phyloP scores from a whole-genome alignment of 257 asterid genomes.

The Solanum clarkiae region DNA sequence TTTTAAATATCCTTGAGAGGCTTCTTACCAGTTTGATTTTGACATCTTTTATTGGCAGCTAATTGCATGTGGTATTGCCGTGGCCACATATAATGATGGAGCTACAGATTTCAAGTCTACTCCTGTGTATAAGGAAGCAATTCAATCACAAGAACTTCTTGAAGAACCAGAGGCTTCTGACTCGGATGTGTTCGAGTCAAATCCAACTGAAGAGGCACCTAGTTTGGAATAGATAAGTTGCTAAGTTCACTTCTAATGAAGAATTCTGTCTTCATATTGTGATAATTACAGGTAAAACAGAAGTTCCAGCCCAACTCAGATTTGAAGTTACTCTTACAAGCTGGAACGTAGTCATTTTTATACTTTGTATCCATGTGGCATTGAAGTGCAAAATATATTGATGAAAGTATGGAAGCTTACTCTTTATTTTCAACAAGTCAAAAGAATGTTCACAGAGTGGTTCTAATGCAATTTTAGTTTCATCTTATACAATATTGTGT shows the following conservation, averaged over 20 bases:
- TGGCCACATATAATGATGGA: slow-evolving; percentile 68
- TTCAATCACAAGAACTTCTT: slow-evolving; percentile 61
- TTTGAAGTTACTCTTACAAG: background rate
- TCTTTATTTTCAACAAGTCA: background rate
- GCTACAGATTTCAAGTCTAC: slow-evolving; percentile 92
- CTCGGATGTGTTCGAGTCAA: slow-evolving; percentile 77
- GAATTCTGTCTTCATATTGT: background rate
- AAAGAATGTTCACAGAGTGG: background rate
- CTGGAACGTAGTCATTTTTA: background rate
- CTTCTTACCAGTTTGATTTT: background rate
- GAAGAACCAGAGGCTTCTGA: slow-evolving; percentile 71
- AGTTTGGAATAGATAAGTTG: slow-evolving; percentile 48
- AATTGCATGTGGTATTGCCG: slow-evolving; percentile 77
- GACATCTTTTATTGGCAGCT: slow-evolving; percentile 27
- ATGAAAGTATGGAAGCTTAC: background rate
- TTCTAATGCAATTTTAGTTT: background rate
- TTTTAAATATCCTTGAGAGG: background rate
- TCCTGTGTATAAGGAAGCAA: slow-evolving; percentile 74
- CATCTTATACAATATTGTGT: background rate
- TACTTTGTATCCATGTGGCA: background rate
- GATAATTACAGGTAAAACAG: background rate
- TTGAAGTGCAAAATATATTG: background rate
- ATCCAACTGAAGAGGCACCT: slow-evolving; percentile 92
- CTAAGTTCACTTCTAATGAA: background rate
- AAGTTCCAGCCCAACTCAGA: background rate